Evolutionary conservation across 2,329 filamentous ascomycete species (phyloP), one percentile per base, ranked within the genome.

Genomic region (Ophioceras dolichostomum): DNA sequence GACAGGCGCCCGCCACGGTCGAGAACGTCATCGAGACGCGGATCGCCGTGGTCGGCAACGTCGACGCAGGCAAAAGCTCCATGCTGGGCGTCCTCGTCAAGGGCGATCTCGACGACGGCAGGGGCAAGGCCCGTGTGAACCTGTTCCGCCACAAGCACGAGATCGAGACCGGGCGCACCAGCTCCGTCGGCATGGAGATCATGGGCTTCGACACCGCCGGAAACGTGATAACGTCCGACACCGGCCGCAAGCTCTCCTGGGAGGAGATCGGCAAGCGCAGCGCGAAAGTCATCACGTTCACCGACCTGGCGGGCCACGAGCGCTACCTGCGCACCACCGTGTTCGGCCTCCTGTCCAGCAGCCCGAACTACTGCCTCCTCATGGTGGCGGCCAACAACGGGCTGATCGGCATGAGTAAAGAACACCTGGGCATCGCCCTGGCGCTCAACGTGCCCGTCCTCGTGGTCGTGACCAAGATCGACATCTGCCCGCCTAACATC

Each of bases 301-400:
- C 85, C 24, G 91, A 98, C 57, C 65, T 98, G 46, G 91, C 91
- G 5, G 91, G 91, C 21, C 91, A 98, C 61, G 91, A 96, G 64
- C 77, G 85, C 36, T 98, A 98, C 55, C 68, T 98, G 35, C 77
- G 91, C 24, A 98, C 91, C 2, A 98, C 91, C 0, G 89, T 98
- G 19, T 98, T 98, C 53, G 91, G 91, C 2, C 70, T 98, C 47
- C 65, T 98, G 18, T 94, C 86, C 39, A 93, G 85, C 59, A 93
- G 87, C 63, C 91, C 91, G 0, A 94, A 96, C 53, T 98, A 96
- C 64, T 96, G 91, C 55, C 63, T 98, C 20, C 74, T 98, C 34
- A 98, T 98, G 91, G 91, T 98, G 0, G 91, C 91, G 10, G 91
- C 91, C 14, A 98, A 98, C 51, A 96, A 98, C 53, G 91, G 91